Evolutionary conservation across 2,329 filamentous ascomycete genomes (phyloP), one percentile per base, ranked within the genome.

Genomic region (Penicillium sp.): DNA sequence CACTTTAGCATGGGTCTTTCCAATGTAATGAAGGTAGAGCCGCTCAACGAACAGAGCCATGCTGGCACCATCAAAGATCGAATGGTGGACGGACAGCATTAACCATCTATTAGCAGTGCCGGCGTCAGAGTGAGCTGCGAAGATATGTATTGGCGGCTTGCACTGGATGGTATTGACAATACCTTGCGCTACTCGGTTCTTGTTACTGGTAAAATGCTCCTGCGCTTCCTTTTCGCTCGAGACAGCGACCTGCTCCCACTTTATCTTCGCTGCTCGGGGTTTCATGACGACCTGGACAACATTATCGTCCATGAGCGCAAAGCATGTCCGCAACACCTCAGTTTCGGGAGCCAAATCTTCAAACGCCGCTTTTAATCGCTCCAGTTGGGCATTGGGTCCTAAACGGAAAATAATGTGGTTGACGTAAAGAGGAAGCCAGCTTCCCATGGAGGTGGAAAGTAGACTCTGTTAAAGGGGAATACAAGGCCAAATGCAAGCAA

Each of bases 51-150:
- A 56, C 17, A 65, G 9, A 7, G 15, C 41, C 53, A 65, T 59
- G 38, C 58, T 64, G 21, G 61, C 63, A 41, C 63, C 63, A 23
- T 65, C 63, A 13, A 64, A 65, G 19, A 65, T 61, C 5, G 61
- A 61, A 56, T 65, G 63, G 35, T 65, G 63, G 23, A 65, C 59
- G 11, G 63, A 65, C 17, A 65, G 30, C 55, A 65, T 63, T 11
- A 65, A 26, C 58, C 61, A 63, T 5, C 58, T 54, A 1, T 61
- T 8, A 11, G 21, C 17, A 49, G 19, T 29, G 7, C 11, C 17
- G 0, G 3, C 23, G 29, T 21, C 8, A 5, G 13, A 56, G 3
- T 8, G 23, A 19, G 49, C 49, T 7, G 30, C 8, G 8, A 38
- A 13, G 8, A 52, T 3, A 2, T 19, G 49, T 9, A 52, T 2